phyloP scores from a whole-genome alignment of 192 early-diverging fungal species.

The Powellomyces hirtus region DNA sequence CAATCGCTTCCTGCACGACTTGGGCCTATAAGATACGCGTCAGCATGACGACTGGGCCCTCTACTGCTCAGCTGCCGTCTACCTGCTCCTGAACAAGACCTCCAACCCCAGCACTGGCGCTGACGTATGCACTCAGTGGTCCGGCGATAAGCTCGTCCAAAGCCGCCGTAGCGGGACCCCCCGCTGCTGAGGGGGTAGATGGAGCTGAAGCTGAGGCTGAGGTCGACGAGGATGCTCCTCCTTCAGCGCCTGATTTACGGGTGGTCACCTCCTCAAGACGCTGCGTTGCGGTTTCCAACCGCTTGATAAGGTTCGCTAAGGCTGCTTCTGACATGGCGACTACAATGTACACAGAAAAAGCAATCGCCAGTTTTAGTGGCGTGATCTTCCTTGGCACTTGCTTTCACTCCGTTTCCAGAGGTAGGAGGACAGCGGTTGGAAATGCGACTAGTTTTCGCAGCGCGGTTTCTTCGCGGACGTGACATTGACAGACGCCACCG shows the following conservation, averaged over 20 bases:
- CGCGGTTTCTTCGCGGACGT: too few relatives aligned
- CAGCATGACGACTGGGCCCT: not conserved
- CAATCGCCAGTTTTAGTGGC: too few relatives aligned
- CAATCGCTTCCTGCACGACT: constrained; percentile 56
- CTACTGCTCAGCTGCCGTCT: not conserved
- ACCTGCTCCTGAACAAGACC: constrained; percentile 67
- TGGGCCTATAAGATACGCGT: constrained; percentile 44
- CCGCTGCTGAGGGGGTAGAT: constrained; percentile 21
- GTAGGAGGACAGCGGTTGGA: too few relatives aligned
- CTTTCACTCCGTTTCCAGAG: too few relatives aligned
- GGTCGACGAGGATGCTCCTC: constrained; percentile 33
- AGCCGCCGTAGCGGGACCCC: constrained; percentile 50
- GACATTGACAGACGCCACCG: too few relatives aligned
- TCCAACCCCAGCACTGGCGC: constrained; percentile 47
- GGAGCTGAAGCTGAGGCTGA: constrained; percentile 29
- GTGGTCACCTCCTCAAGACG: constrained; percentile 85
- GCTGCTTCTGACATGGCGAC: constrained; percentile 17
- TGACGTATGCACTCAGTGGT: constrained; percentile 38
- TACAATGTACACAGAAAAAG: not conserved
- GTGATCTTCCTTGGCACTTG: too few relatives aligned
- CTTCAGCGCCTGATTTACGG: constrained; percentile 26
- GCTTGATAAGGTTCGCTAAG: constrained; percentile 75
- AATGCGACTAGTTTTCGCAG: too few relatives aligned
- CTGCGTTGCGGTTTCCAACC: constrained; percentile 87
- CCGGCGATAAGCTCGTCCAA: constrained; percentile 54